Percentiles rank a stretch among this genome's conserved stretches.
phyloP scores from a whole-genome alignment of 495 filamentous ascomycete species.

The Hypoxylon lienhwacheense region DNA sequence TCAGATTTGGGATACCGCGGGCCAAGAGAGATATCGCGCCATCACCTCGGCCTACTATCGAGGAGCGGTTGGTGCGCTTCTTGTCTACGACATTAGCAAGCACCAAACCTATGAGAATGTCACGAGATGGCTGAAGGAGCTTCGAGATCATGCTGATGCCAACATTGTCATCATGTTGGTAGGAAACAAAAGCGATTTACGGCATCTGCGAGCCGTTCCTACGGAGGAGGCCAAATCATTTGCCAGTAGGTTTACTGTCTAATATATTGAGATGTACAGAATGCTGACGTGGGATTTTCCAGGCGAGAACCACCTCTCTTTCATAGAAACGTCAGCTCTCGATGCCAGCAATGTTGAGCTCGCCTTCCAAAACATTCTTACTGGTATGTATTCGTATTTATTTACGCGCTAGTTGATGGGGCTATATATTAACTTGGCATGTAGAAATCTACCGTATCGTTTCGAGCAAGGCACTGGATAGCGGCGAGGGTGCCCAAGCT shows the following conservation, averaged over 20 bases:
- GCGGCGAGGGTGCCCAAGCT: conserved; percentile 72
- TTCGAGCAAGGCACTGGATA: conserved; percentile 92
- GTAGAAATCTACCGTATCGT: conserved; percentile 99
- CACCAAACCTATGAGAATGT: conserved; percentile 99
- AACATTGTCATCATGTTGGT: conserved; percentile 99
- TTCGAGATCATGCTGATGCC: conserved; percentile 95
- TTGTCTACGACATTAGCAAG: conserved; percentile 99
- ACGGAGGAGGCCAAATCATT: conserved; percentile 98
- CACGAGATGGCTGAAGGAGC: conserved; percentile 97
- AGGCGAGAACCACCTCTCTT: conserved; percentile 95
- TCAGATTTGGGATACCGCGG: conserved; percentile 99
- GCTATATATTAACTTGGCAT: conserved; percentile 11
- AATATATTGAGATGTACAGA: conserved; percentile 4
- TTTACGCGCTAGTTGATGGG: conserved; percentile 14
- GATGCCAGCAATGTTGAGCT: conserved; percentile 99
- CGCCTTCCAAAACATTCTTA: conserved; percentile 99
- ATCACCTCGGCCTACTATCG: conserved; percentile 99
- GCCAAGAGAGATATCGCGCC: conserved; percentile 97
- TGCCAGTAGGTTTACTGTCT: conserved; percentile 71
- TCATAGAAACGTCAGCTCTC: conserved; percentile 98
- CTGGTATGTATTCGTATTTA: conserved; percentile 65
- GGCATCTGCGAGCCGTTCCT: conserved; percentile 94
- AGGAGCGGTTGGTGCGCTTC: conserved; percentile 92
- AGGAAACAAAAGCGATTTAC: conserved; percentile 99
- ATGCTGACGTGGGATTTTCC: conserved; percentile 35